Evolutionary conservation across 2,329 filamentous ascomycete species (phyloP), one percentile per base, ranked within the genome.

Genomic region (Sporothrix phasma): DNA sequence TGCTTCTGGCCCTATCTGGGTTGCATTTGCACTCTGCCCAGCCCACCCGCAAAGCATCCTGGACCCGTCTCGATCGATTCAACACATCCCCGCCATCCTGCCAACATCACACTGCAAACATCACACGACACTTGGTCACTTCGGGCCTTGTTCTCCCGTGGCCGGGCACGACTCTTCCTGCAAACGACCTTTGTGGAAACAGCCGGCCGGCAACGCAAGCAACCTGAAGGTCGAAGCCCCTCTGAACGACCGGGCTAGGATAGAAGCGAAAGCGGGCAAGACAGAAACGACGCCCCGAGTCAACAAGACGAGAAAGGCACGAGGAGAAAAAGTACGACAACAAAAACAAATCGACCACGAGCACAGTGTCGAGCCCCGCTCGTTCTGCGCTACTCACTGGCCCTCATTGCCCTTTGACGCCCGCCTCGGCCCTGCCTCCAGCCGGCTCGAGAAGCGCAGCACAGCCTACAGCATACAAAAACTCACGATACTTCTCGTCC

Each of bases 401-500:
- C 22, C 22, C 49, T 43, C 26, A 47, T 54, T 37, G 49, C 39
- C 26, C 49, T 47, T 39, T 29, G 46, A 62, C 34, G 34, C 31
- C 26, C 45, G 19, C 51, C 31, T 39, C 43, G 58, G 37, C 59
- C 10, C 43, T 61, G 58, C 26, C 43, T 47, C 58, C 43, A 29
- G 10, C 58, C 58, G 39, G 41, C 46, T 46, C 47, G 60, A 49
- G 19, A 31, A 17, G 45, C 46, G 15, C 15, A 56, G 45, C 45
- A 43, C 24, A 3, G 47, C 34, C 22, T 53, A 37, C 34, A 8
- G 54, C 37, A 46, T 43, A 43, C 54, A 53, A 56, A 63, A 47
- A 46, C 51, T 63, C 61, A 63, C 61, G 61, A 63, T 63, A 47
- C n/a, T 54, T 62, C 24, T 31, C 47, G 46, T 39, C 47, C 46